Base-by-base conservation (phyloP, 306 rosid genomes). In the Dicorynia guianensis region DNA sequence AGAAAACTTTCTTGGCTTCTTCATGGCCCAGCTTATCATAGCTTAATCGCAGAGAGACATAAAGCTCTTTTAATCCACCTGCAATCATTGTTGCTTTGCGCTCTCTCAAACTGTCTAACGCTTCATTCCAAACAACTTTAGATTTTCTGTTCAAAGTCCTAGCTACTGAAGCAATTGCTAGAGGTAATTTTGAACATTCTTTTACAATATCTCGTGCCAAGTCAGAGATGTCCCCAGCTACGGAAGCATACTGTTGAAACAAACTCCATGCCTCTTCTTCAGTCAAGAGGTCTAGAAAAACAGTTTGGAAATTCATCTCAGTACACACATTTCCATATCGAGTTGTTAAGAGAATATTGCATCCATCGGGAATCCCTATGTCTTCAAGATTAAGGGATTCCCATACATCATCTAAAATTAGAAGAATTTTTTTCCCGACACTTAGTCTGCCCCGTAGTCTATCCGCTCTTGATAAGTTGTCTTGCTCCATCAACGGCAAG, bases 391-490 rank as follows among this genome's bases (percentile, higher is more conserved):
- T 2, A 4, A 35, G 43, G 2, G 34, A 7, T 33, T 33, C 17
- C 65, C 65, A 60, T 2, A 33, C 44, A 33, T 60, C 44, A 33
- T 60, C 46, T 1, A 60, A 8, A 15, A 60, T 60, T 13, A 60
- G 4, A 34, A 60, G 43, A 38, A 12, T 33, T 17, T 5, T 60
- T 3, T 44, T 11, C n/a, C 1, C 19, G 0, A 1, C 5, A 13
- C 8, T 60, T 60, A 60, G 11, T 60, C 65, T 60, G 9, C 0
- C 0, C 9, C 44, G n/a, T 4, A 60, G 4, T 5, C 0, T 1
- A 5, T 0, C 12, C 0, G 19, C 65, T 14, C 65, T 60, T 13
- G 8, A 9, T 0, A 0, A 33, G 0, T 60, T 44, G 0, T 15
- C n/a, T 34, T 34, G 18, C 0, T 2, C 46, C 1, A 25, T 25